Conservation (phyloP, 73 alveolate species). For the Uronychia binucleata region DNA sequence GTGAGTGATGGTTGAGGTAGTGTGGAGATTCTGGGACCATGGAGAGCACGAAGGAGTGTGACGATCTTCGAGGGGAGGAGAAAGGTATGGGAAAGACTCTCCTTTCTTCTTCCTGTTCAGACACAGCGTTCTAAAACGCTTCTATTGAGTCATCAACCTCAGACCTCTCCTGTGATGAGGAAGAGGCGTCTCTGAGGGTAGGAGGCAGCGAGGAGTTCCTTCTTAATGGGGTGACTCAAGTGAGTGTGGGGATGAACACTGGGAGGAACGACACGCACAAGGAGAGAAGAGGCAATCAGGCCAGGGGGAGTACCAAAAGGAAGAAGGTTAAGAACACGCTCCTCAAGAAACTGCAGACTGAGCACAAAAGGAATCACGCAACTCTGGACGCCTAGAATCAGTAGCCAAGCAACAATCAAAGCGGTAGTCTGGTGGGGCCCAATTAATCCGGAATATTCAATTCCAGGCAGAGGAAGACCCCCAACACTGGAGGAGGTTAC, state of each 20-base stretch:
- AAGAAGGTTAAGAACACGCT: neutral
- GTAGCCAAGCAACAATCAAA: neutral
- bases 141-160: neutral
- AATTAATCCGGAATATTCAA: too few species aligned
- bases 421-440: too few species aligned
- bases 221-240: neutral
- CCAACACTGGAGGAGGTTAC: neutral
- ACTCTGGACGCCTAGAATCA: neutral
- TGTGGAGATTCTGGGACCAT: too few species aligned
- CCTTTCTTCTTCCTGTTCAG: conserved; percentile 1
- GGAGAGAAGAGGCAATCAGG: neutral
- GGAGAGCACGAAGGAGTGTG: too few species aligned
- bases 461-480: neutral
- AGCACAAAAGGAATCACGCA: neutral
- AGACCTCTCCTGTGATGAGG: neutral
- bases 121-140: neutral
- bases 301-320: neutral
- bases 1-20: too few species aligned
- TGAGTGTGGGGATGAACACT: neutral
- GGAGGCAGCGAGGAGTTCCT: neutral
- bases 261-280: neutral
- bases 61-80: too few species aligned
- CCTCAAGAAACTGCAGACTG: neutral
- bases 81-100: too few species aligned
- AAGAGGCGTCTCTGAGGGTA: neutral